phyloP scores from a whole-genome alignment of 1,139 yeast genomes.

The Yamadazyma dushanensis region DNA sequence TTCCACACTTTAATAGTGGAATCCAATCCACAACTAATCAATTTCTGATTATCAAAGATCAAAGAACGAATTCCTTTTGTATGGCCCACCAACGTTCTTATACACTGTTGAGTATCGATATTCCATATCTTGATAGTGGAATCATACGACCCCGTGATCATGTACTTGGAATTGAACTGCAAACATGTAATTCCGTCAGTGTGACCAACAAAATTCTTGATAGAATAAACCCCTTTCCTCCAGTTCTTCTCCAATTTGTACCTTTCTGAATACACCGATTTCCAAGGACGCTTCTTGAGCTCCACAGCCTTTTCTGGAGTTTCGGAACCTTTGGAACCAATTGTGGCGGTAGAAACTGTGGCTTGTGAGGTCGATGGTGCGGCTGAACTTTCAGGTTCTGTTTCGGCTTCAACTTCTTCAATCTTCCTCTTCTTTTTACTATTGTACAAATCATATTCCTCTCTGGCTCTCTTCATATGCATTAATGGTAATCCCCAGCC shows the following conservation, averaged over 20 bases:
- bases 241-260: slow-evolving; percentile 90
- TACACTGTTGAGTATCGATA: slow-evolving; percentile 70
- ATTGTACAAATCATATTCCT: slow-evolving; percentile 32
- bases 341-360: not conserved
- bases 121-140: slow-evolving; percentile 90
- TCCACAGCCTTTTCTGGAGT: slow-evolving; percentile 1
- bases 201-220: slow-evolving; percentile 77
- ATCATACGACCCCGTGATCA: slow-evolving; percentile 92
- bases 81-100: slow-evolving; percentile 82
- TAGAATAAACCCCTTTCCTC: slow-evolving; percentile 75
- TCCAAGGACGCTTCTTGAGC: slow-evolving; percentile 75
- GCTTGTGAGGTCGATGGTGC: not conserved
- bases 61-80: slow-evolving; percentile 81
- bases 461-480: slow-evolving; percentile 76
- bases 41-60: slow-evolving; percentile 81
- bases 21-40: slow-evolving; percentile 91
- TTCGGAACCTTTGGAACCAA: not conserved
- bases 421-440: slow-evolving; percentile 29
- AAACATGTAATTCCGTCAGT: slow-evolving; percentile 83
- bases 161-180: slow-evolving; percentile 71
- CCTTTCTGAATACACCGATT: slow-evolving; percentile 88
- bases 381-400: slow-evolving; percentile 1
- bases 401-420: slow-evolving; percentile 18
- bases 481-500: slow-evolving; percentile 98
- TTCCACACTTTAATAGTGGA: slow-evolving; percentile 94